Base-by-base conservation (phyloP, 768 basidiomycete genomes). In the Sutorius australiensis region DNA sequence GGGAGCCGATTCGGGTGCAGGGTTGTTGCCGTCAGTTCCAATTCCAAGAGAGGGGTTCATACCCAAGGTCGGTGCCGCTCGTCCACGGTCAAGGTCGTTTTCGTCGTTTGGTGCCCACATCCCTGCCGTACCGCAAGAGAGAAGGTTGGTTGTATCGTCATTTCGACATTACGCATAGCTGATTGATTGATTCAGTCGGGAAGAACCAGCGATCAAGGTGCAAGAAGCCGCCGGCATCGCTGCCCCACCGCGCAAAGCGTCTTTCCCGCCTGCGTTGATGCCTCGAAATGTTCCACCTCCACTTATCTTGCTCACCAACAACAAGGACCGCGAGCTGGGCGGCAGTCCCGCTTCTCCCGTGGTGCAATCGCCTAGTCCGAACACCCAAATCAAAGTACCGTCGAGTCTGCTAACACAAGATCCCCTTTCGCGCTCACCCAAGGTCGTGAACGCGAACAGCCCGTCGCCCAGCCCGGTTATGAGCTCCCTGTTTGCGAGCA, bases 11-110 rank as follows among this genome's bases (percentile, higher is more conserved):
- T 38, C 17, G 39, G 31, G 34, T 14, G 42, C 55, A 13, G 36
- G 54, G 14, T 40, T 39, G 31, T 38, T 41, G 13, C 32, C 45
- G 41, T 49, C 33, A 54, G 14, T 50, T 31, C 68, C 69, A 17
- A 62, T 87, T 27, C 84, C 80, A 0, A 68, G 86, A 13, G 74
- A 84, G 0, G 84, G 86, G 43, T 89, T 90, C 61, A 75, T 81
- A 51, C 87, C 89, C 0, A 77, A 77, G 50, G 73, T 72, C 9
- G 73, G 75, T 7, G 74, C 74, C 3, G 60, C 72, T 9, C 71
- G 89, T 6, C 80, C 78, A 13, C 70, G 80, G 6, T 90, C 89
- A 5, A 67, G 88, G 46, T 89, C 87, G 19, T 92, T 92, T 63
- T 90, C 88, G 9, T 85, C 81, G 3, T 85, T 89, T 67, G 79